A percentile compares a stretch with the other conserved stretches of the same genome.
Evolutionary conservation across 2,329 filamentous ascomycete genomes (phyloP).

Genomic region (Ceratocystis colombiana): DNA sequence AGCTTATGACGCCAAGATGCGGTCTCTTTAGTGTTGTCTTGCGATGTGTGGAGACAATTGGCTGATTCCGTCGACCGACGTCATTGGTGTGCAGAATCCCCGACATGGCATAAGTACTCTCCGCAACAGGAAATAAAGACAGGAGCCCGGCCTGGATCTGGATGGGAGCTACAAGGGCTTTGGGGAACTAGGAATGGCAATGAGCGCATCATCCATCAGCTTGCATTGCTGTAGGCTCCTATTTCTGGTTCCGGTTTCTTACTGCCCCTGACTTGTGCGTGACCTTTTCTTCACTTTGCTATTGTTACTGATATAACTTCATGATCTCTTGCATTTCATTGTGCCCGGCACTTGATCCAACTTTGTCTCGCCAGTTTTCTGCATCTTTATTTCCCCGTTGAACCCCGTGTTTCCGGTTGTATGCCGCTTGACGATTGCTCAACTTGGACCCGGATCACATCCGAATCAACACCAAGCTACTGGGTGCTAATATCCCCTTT

Average conservation of each 20-base stretch:
- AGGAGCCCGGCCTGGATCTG: constrained; percentile 1
- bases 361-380: no score
- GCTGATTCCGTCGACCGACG: constrained; percentile 9
- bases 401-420: background rate
- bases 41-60: background rate
- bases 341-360: background rate
- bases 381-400: background rate
- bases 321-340: background rate
- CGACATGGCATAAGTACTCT: background rate
- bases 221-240: background rate
- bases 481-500: background rate
- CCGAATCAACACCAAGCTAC: background rate
- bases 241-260: background rate
- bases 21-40: constrained; percentile 5
- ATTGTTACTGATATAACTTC: constrained; percentile 4
- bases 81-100: constrained; percentile 9
- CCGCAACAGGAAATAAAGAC: constrained; percentile 9
- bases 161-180: background rate
- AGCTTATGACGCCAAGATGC: constrained; percentile 8
- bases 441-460: background rate
- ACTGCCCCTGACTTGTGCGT: background rate
- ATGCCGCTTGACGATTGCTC: background rate
- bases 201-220: background rate
- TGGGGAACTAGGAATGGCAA: background rate
- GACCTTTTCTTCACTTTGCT: background rate